These are phyloP conservation scores for Crithidia fasciculata DNA, from an alignment of 208 protist genomes.

Conservation along the genomic window DNA sequence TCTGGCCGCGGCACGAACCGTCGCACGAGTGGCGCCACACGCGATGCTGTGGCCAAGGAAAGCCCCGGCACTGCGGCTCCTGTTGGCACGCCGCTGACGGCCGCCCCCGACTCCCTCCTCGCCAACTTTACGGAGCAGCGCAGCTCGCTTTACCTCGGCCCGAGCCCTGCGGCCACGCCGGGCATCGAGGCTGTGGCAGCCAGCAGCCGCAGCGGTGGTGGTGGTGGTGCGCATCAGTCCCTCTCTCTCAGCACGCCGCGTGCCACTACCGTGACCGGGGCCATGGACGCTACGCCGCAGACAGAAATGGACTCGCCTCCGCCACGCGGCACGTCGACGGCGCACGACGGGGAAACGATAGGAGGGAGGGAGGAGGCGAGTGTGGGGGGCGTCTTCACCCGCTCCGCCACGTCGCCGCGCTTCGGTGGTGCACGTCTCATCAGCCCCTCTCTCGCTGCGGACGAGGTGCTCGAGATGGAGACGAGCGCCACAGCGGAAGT, in stretches of 20 bases:
- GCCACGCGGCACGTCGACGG: conserved; percentile 7
- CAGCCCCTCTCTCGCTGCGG: conserved; percentile 30
- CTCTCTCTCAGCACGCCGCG: conserved; percentile 10
- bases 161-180: background rate
- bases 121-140: conserved; percentile 8
- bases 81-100: conserved; percentile 10
- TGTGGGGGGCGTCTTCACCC: background rate
- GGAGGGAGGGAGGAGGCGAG: background rate
- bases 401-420: conserved; percentile 9
- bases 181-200: background rate
- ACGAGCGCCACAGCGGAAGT: background rate
- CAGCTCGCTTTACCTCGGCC: background rate
- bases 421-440: conserved; percentile 11
- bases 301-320: conserved; percentile 18
- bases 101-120: background rate
- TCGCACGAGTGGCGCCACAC: background rate
- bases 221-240: background rate
- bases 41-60: background rate
- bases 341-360: background rate
- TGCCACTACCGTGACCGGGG: background rate
- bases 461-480: conserved; percentile 23
- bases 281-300: conserved; percentile 16
- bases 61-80: background rate
- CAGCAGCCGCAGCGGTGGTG: background rate
- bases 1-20: background rate